Evolutionary conservation across 1,284 basidiomycete genomes (phyloP), one percentile per base, ranked within the genome.

Genomic region (Filobasidium uniguttulatum): DNA sequence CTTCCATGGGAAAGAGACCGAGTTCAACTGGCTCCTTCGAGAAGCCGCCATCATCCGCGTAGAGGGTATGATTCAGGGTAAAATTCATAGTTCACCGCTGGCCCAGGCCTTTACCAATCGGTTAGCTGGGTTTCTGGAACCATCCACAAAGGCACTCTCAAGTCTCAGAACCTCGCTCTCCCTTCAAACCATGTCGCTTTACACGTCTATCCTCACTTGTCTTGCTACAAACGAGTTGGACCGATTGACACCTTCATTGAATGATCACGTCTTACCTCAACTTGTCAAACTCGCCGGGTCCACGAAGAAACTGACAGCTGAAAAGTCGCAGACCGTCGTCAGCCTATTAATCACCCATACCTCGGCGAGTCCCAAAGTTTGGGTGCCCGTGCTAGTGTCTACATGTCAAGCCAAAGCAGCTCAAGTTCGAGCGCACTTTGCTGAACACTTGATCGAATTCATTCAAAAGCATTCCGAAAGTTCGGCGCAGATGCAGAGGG

Each of bases 301-400:
- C 53, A 97, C 93, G n/a, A 99, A 99, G 71, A 94, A 90, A 65
- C 81, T 97, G 41, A 79, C 83, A 29, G 88, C 85, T 10, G 81
- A 86, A 50, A 82, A 83, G 49, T 87, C 90, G 0, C 94, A 97
- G 64, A 72, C 76, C 5, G 76, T 79, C 0, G 76, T 85, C 1
- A 74, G 77, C 1, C 72, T 75, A 4, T 75, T 97, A 55, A 77
- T 98, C 31, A 72, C 72, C 8, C 71, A 83, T 58, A 78, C 81
- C 1, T 81, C 84, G 2, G 75, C 80, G 45, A 81, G 81, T 49
- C 79, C 84, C n/a, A 78, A 83, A 25, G 65, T 76, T 7, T 67
- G 85, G 48, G 64, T 93, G 3, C 75, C 83, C 14, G 75, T 87
- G 45, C 70, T 97, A n/a, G 81, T 75, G 73, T 72, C 73, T 12